Base-by-base conservation (phyloP, 495 filamentous ascomycete species). In the Glarea lozoyensis region DNA sequence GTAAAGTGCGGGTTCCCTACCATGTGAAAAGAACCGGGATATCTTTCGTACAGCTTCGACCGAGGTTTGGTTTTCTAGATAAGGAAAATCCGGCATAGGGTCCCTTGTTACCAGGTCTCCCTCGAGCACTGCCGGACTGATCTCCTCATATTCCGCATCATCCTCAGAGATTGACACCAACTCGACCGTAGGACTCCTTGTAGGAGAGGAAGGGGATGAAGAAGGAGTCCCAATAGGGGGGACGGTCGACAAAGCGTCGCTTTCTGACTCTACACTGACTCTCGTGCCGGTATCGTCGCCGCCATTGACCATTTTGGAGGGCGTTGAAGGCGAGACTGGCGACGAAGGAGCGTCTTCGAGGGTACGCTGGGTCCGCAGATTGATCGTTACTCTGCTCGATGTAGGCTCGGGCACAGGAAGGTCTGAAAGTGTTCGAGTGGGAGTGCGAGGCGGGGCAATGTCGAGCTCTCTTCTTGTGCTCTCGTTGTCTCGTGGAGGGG, bases 311-410 rank as follows among this genome's bases (percentile, higher is more conserved):
- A 59, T 37, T 34, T 52, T 53, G 30, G 50, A 48, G 16, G 60
- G 59, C 5, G 63, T 59, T 0, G 38, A 10, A 10, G 67, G 68
- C 22, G 70, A 71, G 11, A 65, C 40, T 3, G 70, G 64, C 2
- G 66, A 73, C n/a, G 67, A 63, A 2, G 64, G 59, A 20, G 60
- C 64, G 12, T 56, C 50, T 16, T 65, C 66, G 39, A 32, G 54
- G 57, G 42, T 62, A 46, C 48, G 64, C 45, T 17, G 56, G 37
- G 62, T 73, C 40, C 72, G 64, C 15, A 75, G 57, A 42, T 77
- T 75, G 32, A 75, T 66, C 13, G 72, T 75, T 41, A 75, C 69
- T 49, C 62, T 61, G 55, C 67, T 73, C 1, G 55, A 54, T 10
- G 53, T 53, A 25, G 46, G 53, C 10, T 50, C 46, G 17, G 43